Conservation (phyloP, 495 filamentous ascomycete species). For the Penicillium alfredii region DNA sequence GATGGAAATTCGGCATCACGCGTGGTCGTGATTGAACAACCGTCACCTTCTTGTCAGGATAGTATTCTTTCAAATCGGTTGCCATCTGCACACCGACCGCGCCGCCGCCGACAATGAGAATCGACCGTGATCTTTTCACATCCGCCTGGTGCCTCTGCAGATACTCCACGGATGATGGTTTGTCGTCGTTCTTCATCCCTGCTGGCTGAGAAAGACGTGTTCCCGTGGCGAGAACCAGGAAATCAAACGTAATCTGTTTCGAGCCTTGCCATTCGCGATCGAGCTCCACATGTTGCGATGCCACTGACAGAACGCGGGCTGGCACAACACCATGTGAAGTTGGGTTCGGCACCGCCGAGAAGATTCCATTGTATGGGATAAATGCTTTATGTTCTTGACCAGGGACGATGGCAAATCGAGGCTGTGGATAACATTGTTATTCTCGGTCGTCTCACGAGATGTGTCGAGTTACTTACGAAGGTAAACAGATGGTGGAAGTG, state of each 20-base stretch:
- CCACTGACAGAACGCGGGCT: slow-evolving; percentile 39
- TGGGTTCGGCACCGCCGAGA: slow-evolving; percentile 26
- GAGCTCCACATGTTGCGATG: slow-evolving; percentile 31
- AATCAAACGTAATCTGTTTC: slow-evolving; percentile 40
- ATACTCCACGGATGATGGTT: slow-evolving; percentile 34
- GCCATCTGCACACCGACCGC: slow-evolving; percentile 58
- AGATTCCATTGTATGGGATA: slow-evolving; percentile 43
- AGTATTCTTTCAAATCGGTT: slow-evolving; percentile 52
- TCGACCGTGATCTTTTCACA: slow-evolving; percentile 32
- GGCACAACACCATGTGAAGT: slow-evolving; percentile 33
- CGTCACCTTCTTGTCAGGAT: slow-evolving; percentile 51
- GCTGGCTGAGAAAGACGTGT: slow-evolving; percentile 41
- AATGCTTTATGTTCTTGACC: slow-evolving; percentile 52
- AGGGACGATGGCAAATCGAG: slow-evolving; percentile 44
- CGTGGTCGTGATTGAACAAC: slow-evolving; percentile 51
- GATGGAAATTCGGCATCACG: slow-evolving; percentile 50
- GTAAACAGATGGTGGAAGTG: slow-evolving; percentile 51
- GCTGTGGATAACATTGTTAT: slow-evolving; percentile 23
- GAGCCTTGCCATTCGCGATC: slow-evolving; percentile 45
- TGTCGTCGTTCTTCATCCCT: slow-evolving; percentile 42
- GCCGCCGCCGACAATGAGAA: slow-evolving; percentile 55
- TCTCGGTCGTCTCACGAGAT: background rate
- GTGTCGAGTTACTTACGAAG: slow-evolving; percentile 34
- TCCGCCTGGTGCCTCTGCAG: slow-evolving; percentile 34
- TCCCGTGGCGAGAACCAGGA: slow-evolving; percentile 43